Conservation (phyloP, 2,329 filamentous ascomycete genomes). For the Bipolaris oryzae region DNA sequence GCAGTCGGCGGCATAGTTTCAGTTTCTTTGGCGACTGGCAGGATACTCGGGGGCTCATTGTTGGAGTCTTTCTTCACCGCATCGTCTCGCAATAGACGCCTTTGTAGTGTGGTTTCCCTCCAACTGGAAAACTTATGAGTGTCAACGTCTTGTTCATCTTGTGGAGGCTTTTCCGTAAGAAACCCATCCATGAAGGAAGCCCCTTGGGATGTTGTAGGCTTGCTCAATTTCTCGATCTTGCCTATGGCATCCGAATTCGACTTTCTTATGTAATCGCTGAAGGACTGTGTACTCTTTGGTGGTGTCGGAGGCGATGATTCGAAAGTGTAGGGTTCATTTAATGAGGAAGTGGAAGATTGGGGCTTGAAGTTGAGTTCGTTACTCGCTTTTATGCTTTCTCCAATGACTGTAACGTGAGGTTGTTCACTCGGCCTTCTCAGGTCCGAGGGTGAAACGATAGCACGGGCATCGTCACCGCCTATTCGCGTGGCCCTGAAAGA, state of each 20-base stretch:
- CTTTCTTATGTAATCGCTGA: neutral
- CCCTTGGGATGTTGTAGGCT: constrained; percentile 14
- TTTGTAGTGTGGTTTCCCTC: constrained; percentile 35
- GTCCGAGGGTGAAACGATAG: constrained; percentile 43
- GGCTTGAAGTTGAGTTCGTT: neutral
- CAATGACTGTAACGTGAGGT: constrained; percentile 9
- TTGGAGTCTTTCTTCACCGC: neutral
- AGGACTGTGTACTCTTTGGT: constrained; percentile 8
- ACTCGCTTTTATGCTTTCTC: neutral
- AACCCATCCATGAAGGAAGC: constrained; percentile 34
- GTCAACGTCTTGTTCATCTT: neutral
- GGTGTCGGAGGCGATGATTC: neutral
- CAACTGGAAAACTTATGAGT: constrained; percentile 18
- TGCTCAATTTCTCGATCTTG: constrained; percentile 2
- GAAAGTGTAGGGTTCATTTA: neutral
- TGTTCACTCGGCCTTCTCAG: constrained; percentile 33
- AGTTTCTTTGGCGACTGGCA: neutral
- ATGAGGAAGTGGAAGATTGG: neutral
- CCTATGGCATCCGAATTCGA: constrained; percentile 1
- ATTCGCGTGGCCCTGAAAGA: constrained; percentile 21
- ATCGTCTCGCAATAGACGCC: constrained; percentile 6
- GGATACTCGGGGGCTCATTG: neutral
- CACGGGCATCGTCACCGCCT: constrained; percentile 24
- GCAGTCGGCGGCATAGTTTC: neutral
- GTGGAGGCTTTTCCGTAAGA: constrained; percentile 19